phyloP scores from a whole-genome alignment of 148 eudicot genomes.

The Rhododendron mucronatum region DNA sequence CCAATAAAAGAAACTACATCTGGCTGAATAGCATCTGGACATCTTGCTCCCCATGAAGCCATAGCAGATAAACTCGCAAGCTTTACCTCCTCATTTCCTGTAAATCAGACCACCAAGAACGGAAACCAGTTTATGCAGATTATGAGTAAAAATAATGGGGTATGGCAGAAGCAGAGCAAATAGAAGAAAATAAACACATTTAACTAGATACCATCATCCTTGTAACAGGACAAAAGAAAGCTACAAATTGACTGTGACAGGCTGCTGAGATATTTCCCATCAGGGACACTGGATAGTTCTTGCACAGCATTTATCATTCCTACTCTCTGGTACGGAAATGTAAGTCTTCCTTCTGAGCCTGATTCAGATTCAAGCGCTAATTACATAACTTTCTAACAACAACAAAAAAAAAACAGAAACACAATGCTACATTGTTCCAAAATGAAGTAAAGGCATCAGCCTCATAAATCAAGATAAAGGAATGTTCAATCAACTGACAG shows the following conservation, averaged over 20 bases:
- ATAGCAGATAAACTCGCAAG: constrained; percentile 70
- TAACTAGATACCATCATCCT: constrained; percentile 68
- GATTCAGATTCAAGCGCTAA: constrained; percentile 15
- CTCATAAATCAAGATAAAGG: neutral
- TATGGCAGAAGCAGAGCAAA: neutral
- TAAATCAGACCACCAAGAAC: constrained; percentile 10
- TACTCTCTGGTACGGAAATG: constrained; percentile 95
- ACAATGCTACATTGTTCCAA: neutral
- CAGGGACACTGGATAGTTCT: constrained; percentile 72
- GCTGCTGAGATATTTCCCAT: constrained; percentile 63
- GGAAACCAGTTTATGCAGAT: neutral
- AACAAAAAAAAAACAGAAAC: neutral
- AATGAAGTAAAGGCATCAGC: constrained; percentile 4
- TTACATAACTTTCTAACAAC: neutral
- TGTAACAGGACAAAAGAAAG: constrained; percentile 77
- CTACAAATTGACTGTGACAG: constrained; percentile 53
- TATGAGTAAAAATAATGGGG: neutral
- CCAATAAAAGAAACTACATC: constrained; percentile 53
- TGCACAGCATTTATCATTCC: constrained; percentile 85
- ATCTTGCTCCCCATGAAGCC: constrained; percentile 73
- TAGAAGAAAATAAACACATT: neutral
- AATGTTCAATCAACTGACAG: constrained; percentile 9
- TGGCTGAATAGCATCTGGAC: constrained; percentile 50
- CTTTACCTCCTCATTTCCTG: constrained; percentile 97
- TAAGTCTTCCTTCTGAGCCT: constrained; percentile 98